Percentiles rank a stretch among this genome's conserved stretches.
phyloP scores from a whole-genome alignment of 2,329 filamentous ascomycete species.

The Nemania abortiva region DNA sequence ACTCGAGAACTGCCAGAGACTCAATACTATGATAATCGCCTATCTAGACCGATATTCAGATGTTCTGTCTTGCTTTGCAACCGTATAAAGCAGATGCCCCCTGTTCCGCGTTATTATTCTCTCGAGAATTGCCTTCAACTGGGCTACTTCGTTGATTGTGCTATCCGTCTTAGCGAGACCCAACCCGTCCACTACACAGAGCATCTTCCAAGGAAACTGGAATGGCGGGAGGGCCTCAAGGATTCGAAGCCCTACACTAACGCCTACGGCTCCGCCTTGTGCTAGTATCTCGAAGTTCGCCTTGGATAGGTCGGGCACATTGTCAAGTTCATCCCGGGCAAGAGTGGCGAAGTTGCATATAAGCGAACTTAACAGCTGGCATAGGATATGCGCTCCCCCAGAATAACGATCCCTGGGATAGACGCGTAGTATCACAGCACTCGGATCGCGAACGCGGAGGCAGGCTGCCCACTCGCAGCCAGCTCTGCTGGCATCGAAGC shows the following conservation, averaged over 20 bases:
- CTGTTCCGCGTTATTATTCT: conserved; percentile 19
- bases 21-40: too few species aligned
- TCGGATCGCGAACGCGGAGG: conserved; percentile 31
- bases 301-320: conserved; percentile 16
- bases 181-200: conserved; percentile 37
- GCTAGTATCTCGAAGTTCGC: conserved; percentile 27
- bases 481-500: conserved; percentile 28
- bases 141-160: not conserved
- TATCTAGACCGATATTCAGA: not conserved
- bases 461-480: conserved; percentile 40
- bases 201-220: conserved; percentile 12
- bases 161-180: conserved; percentile 16
- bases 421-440: conserved; percentile 36
- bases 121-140: conserved; percentile 16
- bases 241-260: conserved; percentile 33
- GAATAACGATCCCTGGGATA: conserved; percentile 32
- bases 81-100: conserved; percentile 34
- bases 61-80: conserved; percentile 8
- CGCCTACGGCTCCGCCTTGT: conserved; percentile 22
- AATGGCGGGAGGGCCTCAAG: conserved; percentile 31
- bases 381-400: conserved; percentile 18
- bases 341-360: conserved; percentile 34
- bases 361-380: conserved; percentile 37
- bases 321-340: conserved; percentile 28
- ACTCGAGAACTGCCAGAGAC: too few species aligned